Evolutionary conservation across 192 early-diverging fungal genomes (phyloP).

Genomic region (Rhizophagus sp.): DNA sequence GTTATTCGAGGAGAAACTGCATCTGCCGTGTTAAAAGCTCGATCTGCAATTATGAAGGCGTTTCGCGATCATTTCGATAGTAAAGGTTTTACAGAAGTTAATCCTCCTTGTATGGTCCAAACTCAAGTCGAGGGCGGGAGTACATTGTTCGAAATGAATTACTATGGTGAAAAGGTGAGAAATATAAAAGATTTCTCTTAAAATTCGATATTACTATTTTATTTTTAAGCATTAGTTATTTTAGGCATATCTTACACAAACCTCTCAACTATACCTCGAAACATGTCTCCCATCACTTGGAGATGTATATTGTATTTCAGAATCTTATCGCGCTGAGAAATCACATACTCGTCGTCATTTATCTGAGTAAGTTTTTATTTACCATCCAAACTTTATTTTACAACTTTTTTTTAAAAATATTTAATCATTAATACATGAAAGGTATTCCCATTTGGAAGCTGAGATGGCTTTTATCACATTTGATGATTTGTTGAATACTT

Average conservation of each 20-base stretch:
- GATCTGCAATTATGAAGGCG: conserved; percentile 81
- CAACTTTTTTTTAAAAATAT: background rate
- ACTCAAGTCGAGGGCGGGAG: conserved; percentile 98
- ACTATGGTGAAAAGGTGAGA: conserved; percentile 87
- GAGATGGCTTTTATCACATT: conserved; percentile 95
- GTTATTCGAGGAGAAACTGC: conserved; percentile 93
- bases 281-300: conserved; percentile 93
- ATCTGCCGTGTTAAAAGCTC: conserved; percentile 83
- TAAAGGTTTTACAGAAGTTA: conserved; percentile 82
- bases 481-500: conserved; percentile 79
- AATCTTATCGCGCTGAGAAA: conserved; percentile 98
- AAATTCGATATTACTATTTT: conserved; percentile 2
- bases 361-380: conserved; percentile 58
- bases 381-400: background rate
- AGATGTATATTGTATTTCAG: conserved; percentile 93
- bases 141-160: conserved; percentile 93
- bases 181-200: background rate
- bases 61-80: conserved; percentile 96
- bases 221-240: conserved; percentile 16
- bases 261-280: conserved; percentile 98
- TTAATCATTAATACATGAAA: background rate
- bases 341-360: conserved; percentile 96
- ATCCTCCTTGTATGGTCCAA: conserved; percentile 99
- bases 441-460: conserved; percentile 94
- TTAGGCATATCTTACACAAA: conserved; percentile 95